Percentiles rank a stretch among this genome's conserved stretches.
Conservation (phyloP, 2,329 filamentous ascomycete genomes). For the Blumeriella jaapii region DNA sequence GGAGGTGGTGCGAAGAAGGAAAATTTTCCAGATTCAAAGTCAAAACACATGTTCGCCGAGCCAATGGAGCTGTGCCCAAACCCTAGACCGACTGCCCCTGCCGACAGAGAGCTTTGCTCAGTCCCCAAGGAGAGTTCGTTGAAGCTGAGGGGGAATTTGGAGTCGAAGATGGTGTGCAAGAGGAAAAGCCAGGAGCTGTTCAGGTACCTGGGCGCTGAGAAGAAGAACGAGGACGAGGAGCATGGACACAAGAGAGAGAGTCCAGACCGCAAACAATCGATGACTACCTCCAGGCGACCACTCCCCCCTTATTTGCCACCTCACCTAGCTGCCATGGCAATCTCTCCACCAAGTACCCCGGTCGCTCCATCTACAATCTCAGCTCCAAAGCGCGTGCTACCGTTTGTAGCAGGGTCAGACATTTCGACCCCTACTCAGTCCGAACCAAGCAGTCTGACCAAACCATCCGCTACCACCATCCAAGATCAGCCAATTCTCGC, state of each 20-base stretch:
- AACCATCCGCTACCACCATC: background rate
- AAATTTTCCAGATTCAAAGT: too few relatives aligned
- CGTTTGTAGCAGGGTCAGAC: background rate
- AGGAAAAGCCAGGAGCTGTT: background rate
- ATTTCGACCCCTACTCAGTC: background rate
- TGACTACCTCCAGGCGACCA: background rate
- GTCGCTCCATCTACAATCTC: background rate
- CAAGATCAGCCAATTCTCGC: too few relatives aligned
- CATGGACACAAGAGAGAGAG: conserved; percentile 1
- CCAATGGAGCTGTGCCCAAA: background rate
- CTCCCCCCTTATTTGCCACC: background rate
- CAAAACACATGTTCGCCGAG: too few relatives aligned
- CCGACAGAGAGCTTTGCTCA: background rate
- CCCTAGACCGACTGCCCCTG: background rate
- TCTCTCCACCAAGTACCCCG: background rate
- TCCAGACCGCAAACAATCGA: background rate
- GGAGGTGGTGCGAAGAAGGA: too few relatives aligned
- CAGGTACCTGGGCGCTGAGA: background rate
- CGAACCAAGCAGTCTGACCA: background rate
- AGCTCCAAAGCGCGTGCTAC: background rate
- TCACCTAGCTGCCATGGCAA: background rate
- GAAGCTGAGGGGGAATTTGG: background rate
- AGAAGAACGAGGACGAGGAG: background rate
- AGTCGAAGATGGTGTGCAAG: background rate
- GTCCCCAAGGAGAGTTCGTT: background rate